These are phyloP conservation scores for Trichoderma harzianum DNA, from an alignment of 2,329 filamentous ascomycete genomes.

Conservation along the genomic window DNA sequence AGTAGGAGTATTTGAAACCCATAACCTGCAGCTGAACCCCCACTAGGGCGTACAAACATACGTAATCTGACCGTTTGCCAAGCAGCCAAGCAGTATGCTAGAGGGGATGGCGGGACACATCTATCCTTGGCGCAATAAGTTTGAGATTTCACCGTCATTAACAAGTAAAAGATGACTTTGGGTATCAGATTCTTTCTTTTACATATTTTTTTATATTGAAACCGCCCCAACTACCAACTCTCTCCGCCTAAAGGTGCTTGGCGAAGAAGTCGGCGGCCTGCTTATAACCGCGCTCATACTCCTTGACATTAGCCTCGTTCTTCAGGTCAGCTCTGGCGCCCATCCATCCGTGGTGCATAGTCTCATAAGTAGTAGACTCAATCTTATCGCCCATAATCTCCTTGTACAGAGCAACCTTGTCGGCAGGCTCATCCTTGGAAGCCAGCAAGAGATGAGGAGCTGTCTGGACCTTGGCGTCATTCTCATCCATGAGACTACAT, in stretches of 20 bases:
- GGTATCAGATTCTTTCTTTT: not conserved
- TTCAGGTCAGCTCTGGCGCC: slow-evolving; percentile 48
- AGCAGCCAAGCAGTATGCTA: not conserved
- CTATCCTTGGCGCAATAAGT: not conserved
- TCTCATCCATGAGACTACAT: slow-evolving; percentile 32
- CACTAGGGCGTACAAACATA: not conserved
- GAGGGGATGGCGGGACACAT: not conserved
- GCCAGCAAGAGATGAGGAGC: slow-evolving; percentile 50
- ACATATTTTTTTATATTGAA: not conserved
- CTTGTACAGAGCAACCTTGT: slow-evolving; percentile 43
- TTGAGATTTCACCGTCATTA: not conserved
- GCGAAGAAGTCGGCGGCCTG: slow-evolving; percentile 42
- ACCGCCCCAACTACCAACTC: not conserved
- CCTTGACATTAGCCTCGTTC: slow-evolving; percentile 41
- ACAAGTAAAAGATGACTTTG: not conserved
- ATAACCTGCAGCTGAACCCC: not conserved
- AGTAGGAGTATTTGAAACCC: not conserved
- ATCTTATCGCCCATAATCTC: slow-evolving; percentile 36
- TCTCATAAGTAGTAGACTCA: slow-evolving; percentile 46
- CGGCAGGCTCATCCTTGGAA: slow-evolving; percentile 46
- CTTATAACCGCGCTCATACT: slow-evolving; percentile 49
- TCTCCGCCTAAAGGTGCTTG: slow-evolving; percentile 35
- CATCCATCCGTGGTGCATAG: slow-evolving; percentile 59
- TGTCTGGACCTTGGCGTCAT: slow-evolving; percentile 42
- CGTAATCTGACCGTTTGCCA: not conserved